phyloP scores from a whole-genome alignment of 768 basidiomycete species.

The Glaciozyma antarctica region DNA sequence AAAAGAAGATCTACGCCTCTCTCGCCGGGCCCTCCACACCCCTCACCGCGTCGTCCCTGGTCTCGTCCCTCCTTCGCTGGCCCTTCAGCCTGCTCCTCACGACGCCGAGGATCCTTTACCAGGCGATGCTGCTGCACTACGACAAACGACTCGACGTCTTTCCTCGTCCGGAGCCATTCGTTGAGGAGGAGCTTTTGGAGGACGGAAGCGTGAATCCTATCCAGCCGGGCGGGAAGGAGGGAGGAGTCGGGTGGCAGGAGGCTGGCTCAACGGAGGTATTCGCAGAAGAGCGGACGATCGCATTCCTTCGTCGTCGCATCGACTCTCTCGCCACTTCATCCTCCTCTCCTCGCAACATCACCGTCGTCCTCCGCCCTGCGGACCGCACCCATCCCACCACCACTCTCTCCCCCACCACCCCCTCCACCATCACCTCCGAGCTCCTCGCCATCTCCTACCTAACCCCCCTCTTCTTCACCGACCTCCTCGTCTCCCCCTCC shows the following conservation, averaged over 20 bases:
- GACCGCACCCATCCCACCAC: not conserved
- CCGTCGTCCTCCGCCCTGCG: not conserved
- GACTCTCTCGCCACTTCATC: not conserved
- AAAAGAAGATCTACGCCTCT: conserved; percentile 51
- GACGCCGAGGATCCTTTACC: conserved; percentile 53
- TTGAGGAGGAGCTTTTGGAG: conserved; percentile 2
- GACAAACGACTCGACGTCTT: conserved; percentile 50
- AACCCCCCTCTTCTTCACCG: conserved; percentile 47
- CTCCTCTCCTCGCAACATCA: not conserved
- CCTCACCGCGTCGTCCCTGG: conserved; percentile 42
- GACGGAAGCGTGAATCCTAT: conserved; percentile 34
- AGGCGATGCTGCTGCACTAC: conserved; percentile 57
- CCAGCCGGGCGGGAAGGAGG: conserved; percentile 27
- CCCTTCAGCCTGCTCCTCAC: conserved; percentile 53
- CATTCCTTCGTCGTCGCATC: not conserved
- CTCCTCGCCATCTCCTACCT: conserved; percentile 44
- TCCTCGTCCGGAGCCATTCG: conserved; percentile 51
- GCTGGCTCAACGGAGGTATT: conserved; percentile 38
- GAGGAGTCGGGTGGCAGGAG: conserved; percentile 41
- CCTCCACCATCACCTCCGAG: too few species aligned
- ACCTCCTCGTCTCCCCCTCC: conserved; percentile 46
- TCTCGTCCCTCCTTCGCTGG: conserved; percentile 42
- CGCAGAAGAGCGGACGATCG: conserved; percentile 36
- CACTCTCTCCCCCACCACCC: not conserved
- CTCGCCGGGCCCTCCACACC: conserved; percentile 44